These are phyloP conservation scores for Carex sylvatica DNA, from an alignment of 202 grass and related monocot species.

Conservation along the genomic window DNA sequence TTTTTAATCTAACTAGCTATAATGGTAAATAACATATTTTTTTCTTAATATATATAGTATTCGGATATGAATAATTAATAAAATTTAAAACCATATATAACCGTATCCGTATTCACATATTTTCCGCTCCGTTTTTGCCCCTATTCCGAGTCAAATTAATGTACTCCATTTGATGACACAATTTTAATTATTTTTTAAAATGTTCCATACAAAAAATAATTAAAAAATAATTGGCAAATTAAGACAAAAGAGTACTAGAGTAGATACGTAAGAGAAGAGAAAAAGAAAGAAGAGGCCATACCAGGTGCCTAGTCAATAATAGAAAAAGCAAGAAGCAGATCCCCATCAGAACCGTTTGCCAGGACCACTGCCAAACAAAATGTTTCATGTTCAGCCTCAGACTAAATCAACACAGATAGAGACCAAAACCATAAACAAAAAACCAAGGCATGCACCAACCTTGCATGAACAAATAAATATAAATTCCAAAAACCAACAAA, in stretches of 20 bases:
- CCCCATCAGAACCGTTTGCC: constrained; percentile 90
- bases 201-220: too few species aligned
- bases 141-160: too few species aligned
- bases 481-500: background rate
- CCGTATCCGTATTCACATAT: too few species aligned
- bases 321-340: constrained; percentile 60
- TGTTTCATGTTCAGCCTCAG: background rate
- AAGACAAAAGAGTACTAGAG: background rate
- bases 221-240: background rate
- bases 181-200: too few species aligned
- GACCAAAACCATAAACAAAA: background rate
- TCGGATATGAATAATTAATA: too few species aligned
- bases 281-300: constrained; percentile 38
- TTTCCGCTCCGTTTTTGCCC: too few species aligned
- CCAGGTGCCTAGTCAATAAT: constrained; percentile 57
- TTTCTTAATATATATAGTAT: too few species aligned
- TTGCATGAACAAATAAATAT: background rate
- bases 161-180: too few species aligned
- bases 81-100: too few species aligned
- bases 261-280: background rate
- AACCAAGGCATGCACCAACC: background rate
- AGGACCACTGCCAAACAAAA: constrained; percentile 64
- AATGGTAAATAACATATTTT: too few species aligned
- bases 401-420: background rate
- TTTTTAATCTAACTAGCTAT: too few species aligned